Base-by-base conservation (phyloP, 495 filamentous ascomycete genomes). In the Aspergillus cristatus region DNA sequence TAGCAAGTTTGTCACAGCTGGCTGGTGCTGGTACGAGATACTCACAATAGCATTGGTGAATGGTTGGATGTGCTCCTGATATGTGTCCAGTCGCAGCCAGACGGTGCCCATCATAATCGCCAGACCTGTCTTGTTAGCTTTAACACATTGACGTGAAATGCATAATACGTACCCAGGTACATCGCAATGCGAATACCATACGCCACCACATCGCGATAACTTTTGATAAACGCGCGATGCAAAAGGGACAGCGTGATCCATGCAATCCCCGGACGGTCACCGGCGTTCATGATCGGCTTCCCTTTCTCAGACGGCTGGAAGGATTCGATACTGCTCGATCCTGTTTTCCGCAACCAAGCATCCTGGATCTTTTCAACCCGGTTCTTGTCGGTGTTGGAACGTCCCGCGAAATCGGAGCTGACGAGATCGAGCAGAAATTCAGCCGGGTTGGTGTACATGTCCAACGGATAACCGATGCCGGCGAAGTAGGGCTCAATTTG, bases 91-190 rank as follows among this genome's bases (percentile, higher is more conserved):
- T 6, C 84, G 74, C 14, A 90, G 63, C 81, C 81, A 91, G 15
- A 90, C 82, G 1, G 85, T 90, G 3, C 85, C 85, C 79, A 88
- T 85, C 81, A 91, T 82, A 44, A 91, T 78, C 0, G 85, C 83
- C 20, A 89, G 68, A 7, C 71, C 62, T 65, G 32, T 49, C 11
- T 12, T 11, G 15, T 51, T 38, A 55, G 47, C 25, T 10, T 24
- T 4, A 24, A 24, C 8, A 24, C 12, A 18, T 5, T 2, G 35
- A 14, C 20, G 6, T 7, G 8, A 7, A 14, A 10, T 12, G 15
- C 7, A 22, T 20, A 31, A 29, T 10, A 43, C 62, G n/a, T 46
- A 66, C 81, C 82, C 32, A 79, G 67, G 54, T 91, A 90, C 85
- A 91, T 91, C 7, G 75, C 79, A 16, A 89, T 68, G 1, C 85